These are phyloP conservation scores for Penicillium mononematosum DNA, from an alignment of 495 filamentous ascomycete genomes.

Conservation along the genomic window DNA sequence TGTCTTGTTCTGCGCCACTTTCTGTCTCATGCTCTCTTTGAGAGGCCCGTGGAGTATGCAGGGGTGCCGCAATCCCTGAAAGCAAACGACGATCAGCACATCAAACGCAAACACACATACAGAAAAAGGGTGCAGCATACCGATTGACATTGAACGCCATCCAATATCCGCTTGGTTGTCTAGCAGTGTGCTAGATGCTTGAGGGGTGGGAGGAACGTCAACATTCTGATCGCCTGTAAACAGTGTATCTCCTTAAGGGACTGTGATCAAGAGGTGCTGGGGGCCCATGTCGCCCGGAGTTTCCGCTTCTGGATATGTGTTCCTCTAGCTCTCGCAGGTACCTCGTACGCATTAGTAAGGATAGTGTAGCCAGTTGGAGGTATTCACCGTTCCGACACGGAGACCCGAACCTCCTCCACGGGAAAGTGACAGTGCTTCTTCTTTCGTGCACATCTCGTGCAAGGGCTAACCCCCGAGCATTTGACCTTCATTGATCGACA, in stretches of 20 bases:
- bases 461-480: conserved; percentile 36
- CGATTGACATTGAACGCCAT: conserved; percentile 11
- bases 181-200: neutral
- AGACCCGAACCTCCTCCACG: conserved; percentile 31
- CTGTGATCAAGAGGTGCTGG: neutral
- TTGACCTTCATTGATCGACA: conserved; percentile 44
- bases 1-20: conserved; percentile 18
- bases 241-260: neutral
- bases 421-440: conserved; percentile 34
- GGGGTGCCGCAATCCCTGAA: conserved; percentile 10
- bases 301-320: conserved; percentile 16
- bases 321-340: conserved; percentile 28
- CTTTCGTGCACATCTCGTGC: conserved; percentile 33
- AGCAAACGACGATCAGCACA: neutral
- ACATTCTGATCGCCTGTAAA: conserved; percentile 9
- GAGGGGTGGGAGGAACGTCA: conserved; percentile 7
- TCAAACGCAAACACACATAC: neutral
- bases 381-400: conserved; percentile 34
- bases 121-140: neutral
- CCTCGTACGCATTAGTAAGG: conserved; percentile 13
- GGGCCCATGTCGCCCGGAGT: neutral
- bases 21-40: conserved; percentile 4
- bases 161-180: conserved; percentile 1
- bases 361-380: no score
- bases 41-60: conserved; percentile 6